Conservation (phyloP, 2,329 filamentous ascomycete genomes). For the Apiospora pterosperma region DNA sequence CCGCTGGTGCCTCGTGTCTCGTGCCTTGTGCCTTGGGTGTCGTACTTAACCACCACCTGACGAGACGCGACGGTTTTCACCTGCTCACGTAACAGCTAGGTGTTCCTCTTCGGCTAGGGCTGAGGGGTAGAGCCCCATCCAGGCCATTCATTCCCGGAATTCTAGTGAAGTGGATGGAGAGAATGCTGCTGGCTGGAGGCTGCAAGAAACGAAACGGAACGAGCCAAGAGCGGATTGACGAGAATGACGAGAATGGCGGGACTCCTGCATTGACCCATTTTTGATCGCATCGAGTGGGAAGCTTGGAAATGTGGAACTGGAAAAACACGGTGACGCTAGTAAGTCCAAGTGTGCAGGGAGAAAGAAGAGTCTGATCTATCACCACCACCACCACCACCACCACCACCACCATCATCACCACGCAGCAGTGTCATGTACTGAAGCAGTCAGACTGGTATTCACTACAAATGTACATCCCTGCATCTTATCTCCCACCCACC, state of each 20-base stretch:
- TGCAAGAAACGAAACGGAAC: not conserved
- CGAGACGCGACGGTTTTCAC: not conserved
- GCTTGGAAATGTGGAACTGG: not conserved
- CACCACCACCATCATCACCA: too few relatives aligned
- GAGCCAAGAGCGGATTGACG: too few relatives aligned
- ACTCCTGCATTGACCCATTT: not conserved
- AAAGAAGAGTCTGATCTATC: too few relatives aligned
- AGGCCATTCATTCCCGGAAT: too few relatives aligned
- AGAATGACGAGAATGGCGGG: not conserved
- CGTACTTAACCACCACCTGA: too few relatives aligned
- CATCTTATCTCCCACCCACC: not conserved
- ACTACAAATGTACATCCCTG: not conserved
- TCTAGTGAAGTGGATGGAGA: too few relatives aligned
- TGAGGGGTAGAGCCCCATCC: not conserved
- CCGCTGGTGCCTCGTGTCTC: not conserved
- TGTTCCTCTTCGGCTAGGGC: not conserved
- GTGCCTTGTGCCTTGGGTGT: not conserved
- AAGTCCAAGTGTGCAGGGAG: too few relatives aligned
- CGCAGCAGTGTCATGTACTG: too few relatives aligned
- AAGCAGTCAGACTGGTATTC: not conserved
- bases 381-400: too few relatives aligned
- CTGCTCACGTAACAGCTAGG: too few relatives aligned
- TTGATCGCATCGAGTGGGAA: not conserved
- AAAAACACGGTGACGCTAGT: too few relatives aligned
- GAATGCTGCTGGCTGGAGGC: not conserved